A percentile compares a stretch with the other conserved stretches of the same genome.
phyloP scores from a whole-genome alignment of 179 eudicot genomes.

The Actinidia polygama region DNA sequence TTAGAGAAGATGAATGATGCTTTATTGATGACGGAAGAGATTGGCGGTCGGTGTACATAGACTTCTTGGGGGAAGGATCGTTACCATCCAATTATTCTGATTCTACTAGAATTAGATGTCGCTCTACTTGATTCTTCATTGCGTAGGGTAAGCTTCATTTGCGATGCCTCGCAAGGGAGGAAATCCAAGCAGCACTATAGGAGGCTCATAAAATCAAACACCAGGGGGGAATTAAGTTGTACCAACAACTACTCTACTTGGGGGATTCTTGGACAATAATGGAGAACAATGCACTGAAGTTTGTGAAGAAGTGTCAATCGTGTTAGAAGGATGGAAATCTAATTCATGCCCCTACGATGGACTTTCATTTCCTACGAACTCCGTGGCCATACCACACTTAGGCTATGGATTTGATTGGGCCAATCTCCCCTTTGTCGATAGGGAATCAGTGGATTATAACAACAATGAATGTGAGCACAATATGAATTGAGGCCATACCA shows the following conservation, averaged over 20 bases:
- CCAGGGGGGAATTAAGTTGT: neutral
- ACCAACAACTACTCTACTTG: neutral
- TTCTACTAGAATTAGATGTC: no score
- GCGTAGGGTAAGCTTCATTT: neutral
- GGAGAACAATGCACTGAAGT: neutral
- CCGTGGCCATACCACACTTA: neutral
- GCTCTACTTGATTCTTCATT: neutral
- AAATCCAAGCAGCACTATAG: accelerated
- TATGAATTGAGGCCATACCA: neutral
- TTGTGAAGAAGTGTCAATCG: neutral
- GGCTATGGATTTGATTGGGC: neutral
- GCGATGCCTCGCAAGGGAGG: neutral
- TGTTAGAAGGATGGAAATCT: neutral
- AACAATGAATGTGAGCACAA: neutral
- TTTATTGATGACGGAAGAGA: neutral
- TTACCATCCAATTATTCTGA: neutral
- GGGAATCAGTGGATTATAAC: neutral
- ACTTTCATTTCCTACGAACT: no score
- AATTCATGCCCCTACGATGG: neutral
- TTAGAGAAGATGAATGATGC: no score
- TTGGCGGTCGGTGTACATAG: neutral
- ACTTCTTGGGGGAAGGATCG: neutral
- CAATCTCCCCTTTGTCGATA: accelerated
- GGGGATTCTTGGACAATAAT: neutral
- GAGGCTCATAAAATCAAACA: neutral